Evolutionary conservation across 2,329 filamentous ascomycete species (phyloP), one percentile per base, ranked within the genome.

Genomic region (Claviceps arundinis): DNA sequence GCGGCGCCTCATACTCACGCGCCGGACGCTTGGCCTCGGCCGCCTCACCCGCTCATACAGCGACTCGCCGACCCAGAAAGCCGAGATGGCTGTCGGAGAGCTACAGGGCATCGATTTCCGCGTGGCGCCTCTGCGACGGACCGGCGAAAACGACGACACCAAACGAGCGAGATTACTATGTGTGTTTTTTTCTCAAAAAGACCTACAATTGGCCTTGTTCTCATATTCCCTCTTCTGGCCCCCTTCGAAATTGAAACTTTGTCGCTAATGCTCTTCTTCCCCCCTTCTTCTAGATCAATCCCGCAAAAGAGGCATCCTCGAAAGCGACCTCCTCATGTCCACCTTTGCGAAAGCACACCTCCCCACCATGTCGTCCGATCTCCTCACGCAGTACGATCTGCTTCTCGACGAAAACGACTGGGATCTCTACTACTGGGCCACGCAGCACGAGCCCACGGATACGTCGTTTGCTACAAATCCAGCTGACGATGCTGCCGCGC

Each of bases 361-460:
- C 22, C 73, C 76, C 44, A 73, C 72, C 55, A 95, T 98, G 87
- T 80, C 78, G 1, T 68, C 73, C 5, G 69, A 75, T 49, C 86
- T 94, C 64, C 82, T 97, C 60, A 70, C 79, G 60, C 81, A 95
- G 69, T 97, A 93, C 73, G 91, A 97, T 67, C 73, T 78, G 30
- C 94, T 98, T 74, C 82, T 98, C 52, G 93, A 98, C 69, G 93
- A 98, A 72, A 98, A 98, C 70, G 93, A 98, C 73, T 98, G 93
- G 93, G 93, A 98, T 67, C 96, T 98, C 56, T 98, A 98, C 76
- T 98, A 98, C 77, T 98, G 93, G 93, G 89, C 87, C 3, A 98
- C 93, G 16, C 93, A 98, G 69, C 82, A 89, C 60, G 67, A 68
- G 57, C 59, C 81, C 37, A 67, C 73, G 48, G 66, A 68, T 56